These are phyloP conservation scores for Boletus bicolor DNA, from an alignment of 768 basidiomycete species.

Conservation along the genomic window DNA sequence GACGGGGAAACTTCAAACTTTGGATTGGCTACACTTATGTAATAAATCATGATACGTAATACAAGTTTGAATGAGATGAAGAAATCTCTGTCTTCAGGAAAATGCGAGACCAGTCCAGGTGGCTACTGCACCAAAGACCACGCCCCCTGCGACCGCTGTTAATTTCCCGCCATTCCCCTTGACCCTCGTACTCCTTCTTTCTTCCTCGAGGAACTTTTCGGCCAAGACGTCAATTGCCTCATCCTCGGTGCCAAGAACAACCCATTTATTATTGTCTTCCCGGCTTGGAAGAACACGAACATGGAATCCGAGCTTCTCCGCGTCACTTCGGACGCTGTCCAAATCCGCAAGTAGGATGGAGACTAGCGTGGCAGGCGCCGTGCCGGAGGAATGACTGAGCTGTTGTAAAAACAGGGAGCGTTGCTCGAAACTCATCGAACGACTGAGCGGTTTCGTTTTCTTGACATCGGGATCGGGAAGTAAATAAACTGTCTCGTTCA, in stretches of 20 bases:
- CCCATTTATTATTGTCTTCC: conserved; percentile 37
- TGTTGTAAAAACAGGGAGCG: conserved; percentile 49
- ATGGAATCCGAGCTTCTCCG: conserved; percentile 43
- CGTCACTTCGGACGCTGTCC: conserved; percentile 37
- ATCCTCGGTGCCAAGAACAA: conserved; percentile 54
- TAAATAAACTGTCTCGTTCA: conserved; percentile 28
- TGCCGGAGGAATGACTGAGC: conserved; percentile 35
- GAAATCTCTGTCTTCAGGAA: conserved; percentile 33
- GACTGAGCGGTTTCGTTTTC: conserved; percentile 34
- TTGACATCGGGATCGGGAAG: conserved; percentile 13
- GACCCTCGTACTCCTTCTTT: conserved; percentile 20
- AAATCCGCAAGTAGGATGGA: conserved; percentile 46
- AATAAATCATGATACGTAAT: background rate
- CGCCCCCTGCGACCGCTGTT: conserved; percentile 51
- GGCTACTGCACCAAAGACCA: conserved; percentile 59
- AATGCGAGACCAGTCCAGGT: conserved; percentile 57
- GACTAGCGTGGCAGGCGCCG: conserved; percentile 47
- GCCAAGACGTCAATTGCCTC: conserved; percentile 39
- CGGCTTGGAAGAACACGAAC: conserved; percentile 37
- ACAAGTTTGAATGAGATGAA: background rate
- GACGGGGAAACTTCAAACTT: background rate
- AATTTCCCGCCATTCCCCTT: conserved; percentile 28
- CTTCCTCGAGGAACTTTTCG: conserved; percentile 29
- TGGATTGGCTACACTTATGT: background rate
- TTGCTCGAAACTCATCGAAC: conserved; percentile 51